Conservation (phyloP, 2,329 filamentous ascomycete species). For the Thelonectria olida region DNA sequence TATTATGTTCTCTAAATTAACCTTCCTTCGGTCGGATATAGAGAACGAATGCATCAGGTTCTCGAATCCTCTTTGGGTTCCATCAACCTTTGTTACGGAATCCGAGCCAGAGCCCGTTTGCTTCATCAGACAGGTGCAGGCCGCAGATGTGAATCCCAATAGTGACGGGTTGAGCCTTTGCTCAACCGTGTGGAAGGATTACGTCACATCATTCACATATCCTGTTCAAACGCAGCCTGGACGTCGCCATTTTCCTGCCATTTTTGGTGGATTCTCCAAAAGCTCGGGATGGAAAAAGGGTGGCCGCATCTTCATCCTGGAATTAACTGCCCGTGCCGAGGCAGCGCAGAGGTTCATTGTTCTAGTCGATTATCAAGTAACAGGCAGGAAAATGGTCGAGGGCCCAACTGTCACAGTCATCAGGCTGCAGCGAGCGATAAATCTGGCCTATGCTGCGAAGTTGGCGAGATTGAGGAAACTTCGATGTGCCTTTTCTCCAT, state of each 20-base stretch:
- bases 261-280: conserved; percentile 3
- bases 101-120: background rate
- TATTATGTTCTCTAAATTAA: conserved; percentile 5
- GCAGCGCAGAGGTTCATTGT: conserved; percentile 6
- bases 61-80: conserved; percentile 9
- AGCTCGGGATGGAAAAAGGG: background rate
- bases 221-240: conserved; percentile 9
- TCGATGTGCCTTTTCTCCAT: background rate
- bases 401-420: background rate
- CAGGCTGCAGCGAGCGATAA: background rate
- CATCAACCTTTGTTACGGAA: conserved; percentile 1
- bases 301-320: background rate
- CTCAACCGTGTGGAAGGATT: conserved; percentile 5
- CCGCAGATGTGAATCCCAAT: conserved; percentile 6
- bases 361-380: conserved; percentile 8
- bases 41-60: conserved; percentile 16
- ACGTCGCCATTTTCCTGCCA: conserved; percentile 5
- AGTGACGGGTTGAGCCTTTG: conserved; percentile 1
- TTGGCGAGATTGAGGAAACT: background rate
- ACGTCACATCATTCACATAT: conserved; percentile 7
- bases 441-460: background rate
- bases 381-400: background rate
- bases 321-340: conserved; percentile 2
- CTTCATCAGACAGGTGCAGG: conserved; percentile 11
- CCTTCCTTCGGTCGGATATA: background rate